Percentiles rank a stretch among this genome's conserved stretches.
Evolutionary conservation across 2,329 filamentous ascomycete genomes (phyloP).

Genomic region (Ceratocystis cacaofunesta): DNA sequence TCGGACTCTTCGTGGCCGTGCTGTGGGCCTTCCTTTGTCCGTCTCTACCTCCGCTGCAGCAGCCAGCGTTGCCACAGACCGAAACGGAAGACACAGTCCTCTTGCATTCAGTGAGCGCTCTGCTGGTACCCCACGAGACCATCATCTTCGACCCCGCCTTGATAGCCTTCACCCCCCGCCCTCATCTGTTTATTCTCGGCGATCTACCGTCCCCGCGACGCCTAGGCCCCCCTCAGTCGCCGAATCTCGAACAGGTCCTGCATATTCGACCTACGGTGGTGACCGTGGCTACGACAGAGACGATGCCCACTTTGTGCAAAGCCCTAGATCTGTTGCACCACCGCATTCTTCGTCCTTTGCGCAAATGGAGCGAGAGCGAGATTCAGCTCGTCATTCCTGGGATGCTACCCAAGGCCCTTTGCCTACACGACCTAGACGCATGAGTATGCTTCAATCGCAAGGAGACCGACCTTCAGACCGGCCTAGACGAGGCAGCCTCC

Average conservation of each 20-base stretch:
- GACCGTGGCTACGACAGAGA: constrained; percentile 1
- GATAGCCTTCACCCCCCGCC: neutral
- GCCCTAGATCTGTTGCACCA: neutral
- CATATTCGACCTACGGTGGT: constrained; percentile 3
- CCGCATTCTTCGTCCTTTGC: neutral
- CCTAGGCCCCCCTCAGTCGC: neutral
- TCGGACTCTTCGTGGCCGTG: constrained; percentile 12
- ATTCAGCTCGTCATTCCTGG: constrained; percentile 4
- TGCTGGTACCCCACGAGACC: neutral
- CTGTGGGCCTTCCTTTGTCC: constrained; percentile 5
- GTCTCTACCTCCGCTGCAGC: neutral
- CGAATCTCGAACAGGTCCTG: neutral
- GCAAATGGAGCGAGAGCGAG: constrained; percentile 5
- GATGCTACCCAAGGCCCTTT: neutral
- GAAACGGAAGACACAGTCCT: constrained; percentile 7
- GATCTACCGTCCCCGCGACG: neutral
- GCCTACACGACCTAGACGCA: neutral
- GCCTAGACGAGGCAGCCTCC: constrained; percentile 4
- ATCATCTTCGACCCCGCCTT: constrained; percentile 4
- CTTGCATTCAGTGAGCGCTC: neutral
- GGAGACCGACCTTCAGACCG: neutral
- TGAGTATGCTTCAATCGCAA: constrained; percentile 1
- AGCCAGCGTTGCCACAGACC: neutral
- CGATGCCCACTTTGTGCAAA: neutral
- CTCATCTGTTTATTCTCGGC: neutral